A percentile compares a stretch with the other conserved stretches of the same genome.
Conservation (phyloP, 108 stramenopile genomes). For the Cyclotella cryptica region DNA sequence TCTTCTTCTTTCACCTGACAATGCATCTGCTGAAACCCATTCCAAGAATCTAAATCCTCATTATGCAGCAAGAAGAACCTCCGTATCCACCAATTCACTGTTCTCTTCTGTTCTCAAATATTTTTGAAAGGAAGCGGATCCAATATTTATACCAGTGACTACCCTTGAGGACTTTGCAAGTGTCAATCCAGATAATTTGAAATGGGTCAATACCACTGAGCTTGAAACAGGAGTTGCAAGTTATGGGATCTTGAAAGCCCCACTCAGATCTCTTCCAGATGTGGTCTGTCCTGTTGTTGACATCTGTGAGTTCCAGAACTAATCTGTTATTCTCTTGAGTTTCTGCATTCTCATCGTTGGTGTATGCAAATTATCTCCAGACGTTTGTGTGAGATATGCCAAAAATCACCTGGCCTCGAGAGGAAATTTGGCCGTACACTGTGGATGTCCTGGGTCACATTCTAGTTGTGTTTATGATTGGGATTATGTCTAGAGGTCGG, state of each 20-base stretch:
- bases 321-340: not conserved
- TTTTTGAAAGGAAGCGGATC: not conserved
- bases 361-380: not conserved
- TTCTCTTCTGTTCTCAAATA: too few relatives aligned
- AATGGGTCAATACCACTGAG: constrained; percentile 12
- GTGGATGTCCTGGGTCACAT: constrained; percentile 20
- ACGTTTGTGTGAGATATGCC: constrained; percentile 23
- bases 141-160: constrained; percentile 8
- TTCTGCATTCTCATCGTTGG: not conserved
- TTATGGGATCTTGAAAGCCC: constrained; percentile 26
- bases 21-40: too few relatives aligned
- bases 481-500: not conserved
- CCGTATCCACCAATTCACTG: too few relatives aligned
- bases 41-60: too few relatives aligned
- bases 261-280: constrained; percentile 14
- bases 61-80: too few relatives aligned
- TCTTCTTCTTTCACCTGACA: too few relatives aligned
- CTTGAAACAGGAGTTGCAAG: constrained; percentile 20
- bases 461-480: constrained; percentile 4
- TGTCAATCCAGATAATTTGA: not conserved
- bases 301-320: constrained; percentile 13
- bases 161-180: constrained; percentile 4
- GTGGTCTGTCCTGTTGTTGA: constrained; percentile 18
- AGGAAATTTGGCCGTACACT: constrained; percentile 24
- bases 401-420: constrained; percentile 14